These are phyloP conservation scores for Gracilaria vermiculophylla DNA, from an alignment of 23 red algal species.

Conservation along the genomic window DNA sequence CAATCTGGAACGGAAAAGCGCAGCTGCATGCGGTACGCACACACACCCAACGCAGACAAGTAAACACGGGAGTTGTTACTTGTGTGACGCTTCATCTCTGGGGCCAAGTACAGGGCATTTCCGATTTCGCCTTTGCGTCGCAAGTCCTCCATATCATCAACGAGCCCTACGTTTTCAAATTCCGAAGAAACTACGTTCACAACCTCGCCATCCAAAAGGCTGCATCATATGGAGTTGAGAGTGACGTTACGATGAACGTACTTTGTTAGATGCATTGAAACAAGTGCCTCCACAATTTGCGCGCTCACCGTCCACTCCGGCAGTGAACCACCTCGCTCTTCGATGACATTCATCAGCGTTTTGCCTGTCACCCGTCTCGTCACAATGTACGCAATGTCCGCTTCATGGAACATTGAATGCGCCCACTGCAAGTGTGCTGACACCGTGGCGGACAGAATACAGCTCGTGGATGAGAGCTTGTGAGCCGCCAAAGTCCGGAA, in stretches of 20 bases:
- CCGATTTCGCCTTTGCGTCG: not conserved
- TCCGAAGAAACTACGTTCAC: not conserved
- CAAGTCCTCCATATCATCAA: not conserved
- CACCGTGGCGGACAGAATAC: not conserved
- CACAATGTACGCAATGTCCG: not conserved
- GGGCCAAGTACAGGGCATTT: not conserved
- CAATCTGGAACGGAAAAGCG: not conserved
- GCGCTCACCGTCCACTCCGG: not conserved
- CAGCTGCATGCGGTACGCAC: not conserved
- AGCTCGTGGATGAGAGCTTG: not conserved
- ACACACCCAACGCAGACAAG: not conserved
- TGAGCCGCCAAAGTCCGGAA: not conserved
- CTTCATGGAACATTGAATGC: not conserved
- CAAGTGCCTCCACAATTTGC: not conserved
- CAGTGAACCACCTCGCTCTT: not conserved
- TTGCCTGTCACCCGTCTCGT: not conserved
- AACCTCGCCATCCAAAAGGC: too few relatives aligned
- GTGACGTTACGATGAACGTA: not conserved
- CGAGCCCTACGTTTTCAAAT: not conserved
- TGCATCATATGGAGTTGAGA: not conserved
- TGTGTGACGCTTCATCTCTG: not conserved
- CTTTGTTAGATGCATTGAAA: not conserved
- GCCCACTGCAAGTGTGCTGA: not conserved
- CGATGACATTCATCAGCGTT: not conserved
- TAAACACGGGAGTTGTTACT: not conserved